Base-by-base conservation (phyloP, 768 basidiomycete genomes). In the Rhodocollybia butyracea region DNA sequence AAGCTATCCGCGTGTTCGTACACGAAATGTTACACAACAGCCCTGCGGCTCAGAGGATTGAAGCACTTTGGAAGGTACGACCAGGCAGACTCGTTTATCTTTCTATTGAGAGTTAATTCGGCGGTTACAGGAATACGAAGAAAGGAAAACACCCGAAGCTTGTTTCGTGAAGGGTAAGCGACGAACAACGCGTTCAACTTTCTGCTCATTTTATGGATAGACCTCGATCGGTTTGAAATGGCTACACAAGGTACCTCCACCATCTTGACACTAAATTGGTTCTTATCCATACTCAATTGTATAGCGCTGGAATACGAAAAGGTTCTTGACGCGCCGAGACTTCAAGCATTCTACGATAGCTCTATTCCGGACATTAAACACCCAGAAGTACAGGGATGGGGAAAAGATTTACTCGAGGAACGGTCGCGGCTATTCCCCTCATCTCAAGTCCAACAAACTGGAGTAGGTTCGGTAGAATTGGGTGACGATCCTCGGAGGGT, bases 1-100 rank as follows among this genome's bases (percentile, higher is more conserved):
- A 88, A 64, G 94, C 94, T 2, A 98, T 98, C 88, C 80, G 87
- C 50, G 91, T 91, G 57, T 94, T 98, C 65, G 77, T 90, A 3
- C 78, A 90, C 51, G 89, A 89, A 53, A 95, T 98, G 91, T 70
- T 98, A n/a, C 90, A 91, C 59, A 70, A 81, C 36, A 83, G 79
- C 56, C 80, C 85, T 15, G 84, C 85, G 0, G 87, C 88, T 4
- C 74, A 83, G 52, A 79, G 78, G 30, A 91, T 94, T 21, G 69
- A 82, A 58, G 71, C 79, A 0, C 69, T 95, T 0, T 96, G 90
- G 89, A 71, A 83, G 71, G 91, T 85, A 57, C 15, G 72, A 69
- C n/a, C 2, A 32, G 10, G n/a, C n/a, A n/a, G n/a, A n/a, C n/a
- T n/a, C n/a, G n/a, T n/a, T n/a, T 1, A 27, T 21, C 12, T 30